phyloP scores from a whole-genome alignment of 2,329 filamentous ascomycete species.

The Phyllosticta citriasiana region DNA sequence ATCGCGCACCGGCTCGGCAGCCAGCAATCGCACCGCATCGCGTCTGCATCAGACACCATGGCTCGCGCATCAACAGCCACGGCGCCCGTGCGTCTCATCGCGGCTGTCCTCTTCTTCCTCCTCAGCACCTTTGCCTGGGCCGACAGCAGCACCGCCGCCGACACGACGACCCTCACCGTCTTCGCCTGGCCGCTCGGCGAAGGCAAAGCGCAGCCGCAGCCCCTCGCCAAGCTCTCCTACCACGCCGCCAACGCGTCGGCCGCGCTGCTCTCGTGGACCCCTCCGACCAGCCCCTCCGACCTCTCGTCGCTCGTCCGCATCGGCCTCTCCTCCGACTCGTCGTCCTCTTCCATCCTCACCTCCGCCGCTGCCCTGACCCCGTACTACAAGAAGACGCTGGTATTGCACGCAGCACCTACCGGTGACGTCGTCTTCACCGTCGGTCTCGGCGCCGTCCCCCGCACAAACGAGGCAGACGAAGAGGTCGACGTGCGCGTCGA shows the following conservation, averaged over 20 bases:
- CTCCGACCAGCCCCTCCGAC: constrained; percentile 21
- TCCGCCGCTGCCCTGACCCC: constrained; percentile 33
- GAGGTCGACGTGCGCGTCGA: constrained; percentile 34
- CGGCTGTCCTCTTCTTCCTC: constrained; percentile 18
- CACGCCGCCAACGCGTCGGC: constrained; percentile 24
- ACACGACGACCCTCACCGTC: constrained; percentile 20
- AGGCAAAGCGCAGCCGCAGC: constrained; percentile 13
- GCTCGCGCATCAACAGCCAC: constrained; percentile 19
- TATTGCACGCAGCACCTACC: constrained; percentile 33
- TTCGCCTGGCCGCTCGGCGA: constrained; percentile 27
- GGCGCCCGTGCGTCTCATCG: constrained; percentile 20
- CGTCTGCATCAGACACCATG: not conserved
- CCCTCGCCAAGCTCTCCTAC: constrained; percentile 20
- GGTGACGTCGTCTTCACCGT: constrained; percentile 33
- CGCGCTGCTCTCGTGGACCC: constrained; percentile 29
- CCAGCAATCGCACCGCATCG: not conserved
- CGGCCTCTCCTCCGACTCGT: constrained; percentile 30
- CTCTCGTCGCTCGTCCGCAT: constrained; percentile 33
- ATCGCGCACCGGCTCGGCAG: not conserved
- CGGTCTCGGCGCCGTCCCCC: constrained; percentile 31
- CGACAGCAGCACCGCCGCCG: constrained; percentile 16
- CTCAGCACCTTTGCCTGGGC: constrained; percentile 39
- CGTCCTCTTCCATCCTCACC: constrained; percentile 34
- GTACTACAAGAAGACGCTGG: constrained; percentile 33
- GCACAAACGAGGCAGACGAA: constrained; percentile 18